Evolutionary conservation across 257 asterid species (phyloP), one percentile per base, ranked within the genome.

Genomic region (Fraxinus pennsylvanica): DNA sequence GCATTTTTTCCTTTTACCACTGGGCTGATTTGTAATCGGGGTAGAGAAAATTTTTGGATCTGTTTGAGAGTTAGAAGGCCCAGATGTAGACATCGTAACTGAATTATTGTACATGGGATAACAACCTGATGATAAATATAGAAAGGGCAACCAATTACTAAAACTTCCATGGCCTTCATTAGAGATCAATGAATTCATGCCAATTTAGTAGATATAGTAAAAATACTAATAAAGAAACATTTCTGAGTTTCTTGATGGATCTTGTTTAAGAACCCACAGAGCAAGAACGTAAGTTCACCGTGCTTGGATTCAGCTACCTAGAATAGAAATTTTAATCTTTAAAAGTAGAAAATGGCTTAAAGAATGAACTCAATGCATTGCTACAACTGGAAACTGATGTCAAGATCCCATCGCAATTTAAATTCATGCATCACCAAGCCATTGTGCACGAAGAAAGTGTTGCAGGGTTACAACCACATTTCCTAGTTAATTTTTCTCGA

Each of bases 1-100:
- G 72, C 84, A 35, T 71, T 84, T 83, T 86, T 90, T 92, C 63
- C 98, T 85, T 76, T 93, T 95, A 43, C 87, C 17, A 7, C 81
- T 78, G 6, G 78, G 65, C 45, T 83, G 86, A 82, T 71, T 76
- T 17, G 78, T 79, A 71, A 50, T 82, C 13, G 92, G 90, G 68
- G 90, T 86, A 45, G 92, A 87, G 73, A 83, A 69, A 45, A 80
- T 81, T 35, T 85, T 66, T 14, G 73, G 32, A 74, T 86, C 87
- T 67, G 80, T 82, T 68, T 21, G 81, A 19, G 78, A 19, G 27
- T 50, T 71, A 22, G 80, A 78, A 36, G 86, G 84, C 52, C 82
- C 77, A 0, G 88, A 80, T 29, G 87, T 79, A 22, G 96, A 84
- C 80, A 84, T 80, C 81, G 79, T 79, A 61, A 85, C 87, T 5